A percentile compares a stretch with the other conserved stretches of the same genome.
phyloP scores from a whole-genome alignment of 768 basidiomycete genomes.

The Panaeolus cyanescens region DNA sequence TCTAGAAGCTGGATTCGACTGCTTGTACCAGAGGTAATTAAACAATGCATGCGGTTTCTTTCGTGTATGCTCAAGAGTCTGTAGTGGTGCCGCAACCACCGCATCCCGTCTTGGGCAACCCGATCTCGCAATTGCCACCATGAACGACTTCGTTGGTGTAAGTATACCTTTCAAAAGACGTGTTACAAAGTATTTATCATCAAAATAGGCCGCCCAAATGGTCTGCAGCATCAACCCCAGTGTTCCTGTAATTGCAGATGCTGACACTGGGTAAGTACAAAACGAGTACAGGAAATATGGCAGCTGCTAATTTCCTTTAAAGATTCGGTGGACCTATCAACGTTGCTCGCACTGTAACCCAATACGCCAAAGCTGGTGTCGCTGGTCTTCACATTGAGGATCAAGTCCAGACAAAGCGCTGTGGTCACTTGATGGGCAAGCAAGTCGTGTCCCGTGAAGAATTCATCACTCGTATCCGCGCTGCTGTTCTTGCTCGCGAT shows the following conservation, averaged over 20 bases:
- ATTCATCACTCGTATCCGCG: conserved; percentile 75
- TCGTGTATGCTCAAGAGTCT: no score
- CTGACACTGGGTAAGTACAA: conserved; percentile 66
- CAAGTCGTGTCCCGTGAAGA: conserved; percentile 82
- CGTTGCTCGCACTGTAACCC: conserved; percentile 74
- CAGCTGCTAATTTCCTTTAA: background rate
- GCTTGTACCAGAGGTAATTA: conserved; percentile 70
- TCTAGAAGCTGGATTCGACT: conserved; percentile 76
- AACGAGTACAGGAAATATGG: no score
- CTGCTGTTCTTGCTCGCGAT: conserved; percentile 80
- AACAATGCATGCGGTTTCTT: background rate
- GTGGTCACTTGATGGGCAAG: conserved; percentile 80
- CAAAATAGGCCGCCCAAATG: conserved; percentile 63
- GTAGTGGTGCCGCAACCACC: conserved; percentile 76
- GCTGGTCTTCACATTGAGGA: conserved; percentile 82
- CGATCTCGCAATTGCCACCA: conserved; percentile 75
- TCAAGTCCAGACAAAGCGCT: conserved; percentile 82
- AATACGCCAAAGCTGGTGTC: conserved; percentile 69
- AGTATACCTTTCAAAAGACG: conserved; percentile 4
- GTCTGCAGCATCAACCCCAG: conserved; percentile 66
- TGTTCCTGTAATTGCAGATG: conserved; percentile 75
- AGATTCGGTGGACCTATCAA: conserved; percentile 74
- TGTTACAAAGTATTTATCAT: background rate
- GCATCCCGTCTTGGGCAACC: conserved; percentile 80
- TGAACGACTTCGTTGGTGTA: conserved; percentile 78